Evolutionary conservation across 2,329 filamentous ascomycete genomes (phyloP).

Genomic region (Xylariaceae sp.): DNA sequence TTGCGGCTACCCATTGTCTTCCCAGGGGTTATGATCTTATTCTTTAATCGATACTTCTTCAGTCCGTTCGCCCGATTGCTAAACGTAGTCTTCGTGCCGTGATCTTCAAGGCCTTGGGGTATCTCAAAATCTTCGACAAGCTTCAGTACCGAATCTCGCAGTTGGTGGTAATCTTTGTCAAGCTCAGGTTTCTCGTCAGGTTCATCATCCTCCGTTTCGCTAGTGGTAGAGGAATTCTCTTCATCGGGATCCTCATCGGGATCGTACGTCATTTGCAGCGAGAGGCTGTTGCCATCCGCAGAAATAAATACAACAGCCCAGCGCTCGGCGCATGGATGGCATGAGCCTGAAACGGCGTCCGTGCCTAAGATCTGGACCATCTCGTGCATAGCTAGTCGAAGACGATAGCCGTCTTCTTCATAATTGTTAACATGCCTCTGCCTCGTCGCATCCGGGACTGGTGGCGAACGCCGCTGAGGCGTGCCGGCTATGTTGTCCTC

Average conservation of each 20-base stretch:
- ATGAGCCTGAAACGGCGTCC: slow-evolving; percentile 67
- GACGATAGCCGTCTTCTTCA: slow-evolving; percentile 66
- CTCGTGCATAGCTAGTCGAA: slow-evolving; percentile 70
- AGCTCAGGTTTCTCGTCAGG: slow-evolving; percentile 63
- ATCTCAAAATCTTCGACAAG: slow-evolving; percentile 84
- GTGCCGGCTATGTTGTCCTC: slow-evolving; percentile 56
- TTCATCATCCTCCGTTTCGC: slow-evolving; percentile 65
- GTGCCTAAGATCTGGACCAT: slow-evolving; percentile 67
- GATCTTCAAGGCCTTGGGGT: slow-evolving; percentile 65
- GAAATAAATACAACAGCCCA: slow-evolving; percentile 85
- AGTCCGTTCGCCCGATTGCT: slow-evolving; percentile 70
- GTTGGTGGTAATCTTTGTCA: slow-evolving; percentile 77
- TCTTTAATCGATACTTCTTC: slow-evolving; percentile 63
- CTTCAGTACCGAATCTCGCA: slow-evolving; percentile 79
- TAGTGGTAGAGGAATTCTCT: slow-evolving; percentile 63
- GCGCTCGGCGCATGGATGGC: slow-evolving; percentile 78
- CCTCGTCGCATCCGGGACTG: slow-evolving; percentile 48
- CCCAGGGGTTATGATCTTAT: slow-evolving; percentile 56
- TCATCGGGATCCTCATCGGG: slow-evolving; percentile 66
- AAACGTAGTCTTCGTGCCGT: slow-evolving; percentile 63
- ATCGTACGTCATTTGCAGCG: slow-evolving; percentile 73
- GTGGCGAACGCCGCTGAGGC: slow-evolving; percentile 58
- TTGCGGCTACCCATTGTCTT: slow-evolving; percentile 59
- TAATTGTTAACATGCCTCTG: slow-evolving; percentile 54
- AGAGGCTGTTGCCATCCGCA: slow-evolving; percentile 69